Evolutionary conservation across 352 stramenopile genomes (phyloP).

Genomic region (Chrysophaeum taylorii): DNA sequence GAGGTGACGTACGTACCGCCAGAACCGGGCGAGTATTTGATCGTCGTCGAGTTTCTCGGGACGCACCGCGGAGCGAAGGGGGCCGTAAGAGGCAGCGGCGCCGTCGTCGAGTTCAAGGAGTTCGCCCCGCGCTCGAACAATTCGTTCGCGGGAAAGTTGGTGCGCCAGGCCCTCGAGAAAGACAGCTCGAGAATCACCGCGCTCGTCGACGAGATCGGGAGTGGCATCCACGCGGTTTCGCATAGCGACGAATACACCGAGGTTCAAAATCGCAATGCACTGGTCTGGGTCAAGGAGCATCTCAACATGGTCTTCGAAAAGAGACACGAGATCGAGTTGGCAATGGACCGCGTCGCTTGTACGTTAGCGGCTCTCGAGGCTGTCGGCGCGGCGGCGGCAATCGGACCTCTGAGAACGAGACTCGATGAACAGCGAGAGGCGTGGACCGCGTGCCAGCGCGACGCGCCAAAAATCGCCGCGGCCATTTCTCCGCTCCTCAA

Average conservation of each 20-base stretch:
- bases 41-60: conserved; percentile 22
- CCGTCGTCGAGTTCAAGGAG: conserved; percentile 19
- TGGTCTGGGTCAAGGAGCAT: conserved; percentile 42
- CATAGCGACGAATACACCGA: conserved; percentile 15
- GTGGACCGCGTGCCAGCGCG: background rate
- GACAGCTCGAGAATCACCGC: conserved; percentile 24
- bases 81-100: conserved; percentile 12
- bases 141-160: conserved; percentile 26
- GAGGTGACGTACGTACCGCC: conserved; percentile 55
- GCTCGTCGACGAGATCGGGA: conserved; percentile 13
- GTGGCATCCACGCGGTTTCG: background rate
- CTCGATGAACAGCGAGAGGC: background rate
- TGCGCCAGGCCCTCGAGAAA: conserved; percentile 19
- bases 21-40: conserved; percentile 15
- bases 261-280: conserved; percentile 14
- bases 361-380: background rate
- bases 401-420: background rate
- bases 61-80: conserved; percentile 21
- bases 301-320: conserved; percentile 32
- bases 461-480: conserved; percentile 21
- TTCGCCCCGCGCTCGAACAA: conserved; percentile 27
- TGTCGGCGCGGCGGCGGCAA: too few species aligned
- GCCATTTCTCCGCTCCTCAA: conserved; percentile 31
- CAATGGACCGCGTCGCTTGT: conserved; percentile 25
- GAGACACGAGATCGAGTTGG: conserved; percentile 30